These are phyloP conservation scores for Beta macrorhiza DNA, from an alignment of 179 eudicot genomes.

Conservation along the genomic window DNA sequence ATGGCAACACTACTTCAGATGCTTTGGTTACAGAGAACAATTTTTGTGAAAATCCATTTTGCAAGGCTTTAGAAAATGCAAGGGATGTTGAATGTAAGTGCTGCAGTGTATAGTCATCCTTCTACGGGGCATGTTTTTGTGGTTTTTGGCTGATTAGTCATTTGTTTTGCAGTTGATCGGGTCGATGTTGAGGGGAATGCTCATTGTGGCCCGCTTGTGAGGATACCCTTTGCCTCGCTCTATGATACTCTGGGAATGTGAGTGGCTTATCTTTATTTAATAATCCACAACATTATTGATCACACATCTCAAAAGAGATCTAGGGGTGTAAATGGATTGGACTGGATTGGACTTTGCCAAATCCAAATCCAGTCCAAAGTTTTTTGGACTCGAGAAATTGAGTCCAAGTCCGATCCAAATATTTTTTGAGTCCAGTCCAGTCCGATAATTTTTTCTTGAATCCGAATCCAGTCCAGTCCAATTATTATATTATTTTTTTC, in stretches of 20 bases:
- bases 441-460: no score
- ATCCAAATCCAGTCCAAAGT: no score
- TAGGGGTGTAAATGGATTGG: no score
- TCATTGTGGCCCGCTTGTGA: conserved; percentile 61
- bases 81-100: conserved; percentile 78
- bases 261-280: conserved; percentile 31
- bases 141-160: conserved; percentile 25
- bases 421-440: no score
- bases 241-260: conserved; percentile 92
- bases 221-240: conserved; percentile 85
- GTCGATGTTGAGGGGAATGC: conserved; percentile 75
- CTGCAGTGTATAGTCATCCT: conserved; percentile 13
- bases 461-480: no score
- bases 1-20: conserved; percentile 41
- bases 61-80: conserved; percentile 79
- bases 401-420: no score
- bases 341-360: no score
- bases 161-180: conserved; percentile 69
- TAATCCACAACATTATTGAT: neutral
- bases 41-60: conserved; percentile 69
- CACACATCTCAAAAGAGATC: neutral
- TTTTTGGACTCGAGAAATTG: no score
- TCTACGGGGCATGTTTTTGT: conserved; percentile 4
- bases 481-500: no score
- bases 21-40: conserved; percentile 45